Percentiles rank a stretch among this genome's conserved stretches.
These are phyloP conservation scores for Xylariaceae sp. DNA, from an alignment of 2,329 filamentous ascomycete species.

Conservation along the genomic window DNA sequence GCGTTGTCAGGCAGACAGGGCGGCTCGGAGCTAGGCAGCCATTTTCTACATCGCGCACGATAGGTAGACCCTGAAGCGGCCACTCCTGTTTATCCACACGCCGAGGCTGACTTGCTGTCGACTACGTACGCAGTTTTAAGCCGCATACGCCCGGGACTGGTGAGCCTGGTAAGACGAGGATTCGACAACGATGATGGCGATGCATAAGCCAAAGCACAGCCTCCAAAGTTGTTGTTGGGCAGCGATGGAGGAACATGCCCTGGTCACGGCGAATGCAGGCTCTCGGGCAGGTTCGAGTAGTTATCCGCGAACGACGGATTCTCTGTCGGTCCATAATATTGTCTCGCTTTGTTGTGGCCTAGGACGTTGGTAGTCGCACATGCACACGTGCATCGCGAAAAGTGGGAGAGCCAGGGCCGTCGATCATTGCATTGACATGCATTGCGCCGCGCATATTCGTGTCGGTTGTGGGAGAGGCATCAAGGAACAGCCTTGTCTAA, in stretches of 20 bases:
- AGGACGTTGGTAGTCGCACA: constrained; percentile 1
- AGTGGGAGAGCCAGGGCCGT: background rate
- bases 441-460: constrained; percentile 12
- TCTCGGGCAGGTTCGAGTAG: constrained; percentile 7
- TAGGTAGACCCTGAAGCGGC: constrained; percentile 1
- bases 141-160: constrained; percentile 8
- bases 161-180: constrained; percentile 12
- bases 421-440: constrained; percentile 11
- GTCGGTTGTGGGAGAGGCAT: constrained; percentile 14
- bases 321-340: background rate
- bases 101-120: constrained; percentile 12
- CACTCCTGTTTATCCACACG: constrained; percentile 3
- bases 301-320: constrained; percentile 4
- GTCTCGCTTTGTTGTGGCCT: background rate
- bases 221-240: constrained; percentile 2
- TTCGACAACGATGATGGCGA: background rate
- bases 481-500: constrained; percentile 11
- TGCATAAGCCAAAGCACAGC: background rate
- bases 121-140: background rate
- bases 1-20: background rate
- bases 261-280: background rate
- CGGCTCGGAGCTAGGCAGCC: background rate
- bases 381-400: constrained; percentile 2
- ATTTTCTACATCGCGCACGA: constrained; percentile 2
- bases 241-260: constrained; percentile 4